Evolutionary conservation across 306 rosid genomes (phyloP).

Genomic region (Styphnolobium japonicum): DNA sequence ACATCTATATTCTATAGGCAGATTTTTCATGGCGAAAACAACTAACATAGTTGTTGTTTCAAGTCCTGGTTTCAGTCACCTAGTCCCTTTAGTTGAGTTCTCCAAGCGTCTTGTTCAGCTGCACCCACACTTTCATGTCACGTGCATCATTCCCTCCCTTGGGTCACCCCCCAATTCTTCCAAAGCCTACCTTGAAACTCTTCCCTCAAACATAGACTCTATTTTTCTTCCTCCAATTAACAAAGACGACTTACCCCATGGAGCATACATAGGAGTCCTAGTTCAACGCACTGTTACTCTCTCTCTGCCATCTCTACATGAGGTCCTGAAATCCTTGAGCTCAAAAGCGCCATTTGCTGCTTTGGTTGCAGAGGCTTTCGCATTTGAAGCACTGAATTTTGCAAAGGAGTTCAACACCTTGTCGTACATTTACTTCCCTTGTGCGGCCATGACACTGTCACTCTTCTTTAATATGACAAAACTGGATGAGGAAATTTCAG

Average conservation of each 20-base stretch:
- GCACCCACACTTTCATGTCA: constrained; percentile 21
- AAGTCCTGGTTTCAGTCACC: constrained; percentile 27
- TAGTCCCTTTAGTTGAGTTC: constrained; percentile 26
- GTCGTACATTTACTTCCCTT: constrained; percentile 32
- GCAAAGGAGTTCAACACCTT: constrained; percentile 29
- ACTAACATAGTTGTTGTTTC: constrained; percentile 23
- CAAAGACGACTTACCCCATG: constrained; percentile 7
- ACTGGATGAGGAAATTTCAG: background rate
- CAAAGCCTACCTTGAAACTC: constrained; percentile 16
- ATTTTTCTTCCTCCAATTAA: constrained; percentile 30
- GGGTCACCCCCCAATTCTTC: background rate
- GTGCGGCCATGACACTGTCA: constrained; percentile 17
- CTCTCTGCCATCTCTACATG: constrained; percentile 25
- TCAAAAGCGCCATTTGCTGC: constrained; percentile 18
- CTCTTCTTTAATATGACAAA: background rate
- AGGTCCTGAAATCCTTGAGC: background rate
- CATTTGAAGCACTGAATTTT: constrained; percentile 13
- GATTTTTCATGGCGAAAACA: constrained; percentile 19
- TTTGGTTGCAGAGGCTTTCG: constrained; percentile 22
- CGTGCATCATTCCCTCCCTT: constrained; percentile 33
- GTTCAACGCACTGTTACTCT: constrained; percentile 10
- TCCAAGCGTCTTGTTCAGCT: constrained; percentile 23
- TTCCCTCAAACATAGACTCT: constrained; percentile 18
- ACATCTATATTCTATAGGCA: background rate
- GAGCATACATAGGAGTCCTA: background rate